Base-by-base conservation (phyloP, 441 rosid genomes). In the Erodium chrysanthum region DNA sequence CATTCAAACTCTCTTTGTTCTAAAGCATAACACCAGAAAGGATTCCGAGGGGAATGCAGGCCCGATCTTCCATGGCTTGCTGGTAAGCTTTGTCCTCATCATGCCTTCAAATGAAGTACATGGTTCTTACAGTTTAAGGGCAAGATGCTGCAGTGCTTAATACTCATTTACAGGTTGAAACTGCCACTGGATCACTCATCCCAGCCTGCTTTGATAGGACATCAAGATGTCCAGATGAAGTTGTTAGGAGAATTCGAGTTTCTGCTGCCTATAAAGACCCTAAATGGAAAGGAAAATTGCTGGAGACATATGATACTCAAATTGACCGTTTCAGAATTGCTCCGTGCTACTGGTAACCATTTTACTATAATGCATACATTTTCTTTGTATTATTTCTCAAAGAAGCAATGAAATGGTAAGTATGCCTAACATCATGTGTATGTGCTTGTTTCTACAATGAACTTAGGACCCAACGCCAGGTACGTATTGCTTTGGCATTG, bases 211-310 rank as follows among this genome's bases (percentile, higher is more conserved):
- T 90, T 70, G 78, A 87, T 73, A 74, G 83, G 71, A 72, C 78
- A 64, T 85, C 89, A 35, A 86, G 93, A 77, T 83, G 88, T 70
- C 96, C 98, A 0, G 96, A 92, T 84, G 96, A 90, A 81, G 70
- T 85, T 72, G 86, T 92, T 54, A 73, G 96, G 67, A 80, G 96
- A 76, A 77, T 90, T 54, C 82, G 96, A 71, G 80, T 87, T 33
- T 76, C 80, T 35, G 83, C 89, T 71, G 82, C 87, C 68, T 50
- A 35, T 65, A 84, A 86, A 66, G 96, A 88, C 70, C 69, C 70
- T 10, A 75, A 22, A 63, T 92, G 96, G 96, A 46, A 74, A 2
- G 92, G 88, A 52, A 88, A 78, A 82, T 76, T 92, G 68, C 76
- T 92, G 66, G 96, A 88, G 68, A 92, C 96, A 60, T 90, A 92